Evolutionary conservation across 768 basidiomycete species (phyloP).

Genomic region (Leccinum barrowsii): DNA sequence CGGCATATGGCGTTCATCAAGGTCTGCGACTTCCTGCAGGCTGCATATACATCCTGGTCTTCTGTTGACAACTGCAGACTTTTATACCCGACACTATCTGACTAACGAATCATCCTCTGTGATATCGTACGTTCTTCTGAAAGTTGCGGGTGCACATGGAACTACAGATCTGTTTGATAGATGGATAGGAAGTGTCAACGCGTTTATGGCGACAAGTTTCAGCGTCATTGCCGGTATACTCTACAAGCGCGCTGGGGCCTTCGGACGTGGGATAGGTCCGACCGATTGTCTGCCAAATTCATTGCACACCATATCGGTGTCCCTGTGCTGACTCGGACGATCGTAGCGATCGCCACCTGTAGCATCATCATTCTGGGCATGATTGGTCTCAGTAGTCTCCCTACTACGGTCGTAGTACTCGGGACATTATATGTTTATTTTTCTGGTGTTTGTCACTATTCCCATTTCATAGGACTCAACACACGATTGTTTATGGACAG

Average conservation of each 20-base stretch:
- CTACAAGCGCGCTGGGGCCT: slow-evolving; percentile 18
- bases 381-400: slow-evolving; percentile 23
- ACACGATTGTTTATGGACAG: too few relatives aligned
- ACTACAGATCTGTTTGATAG: slow-evolving; percentile 13
- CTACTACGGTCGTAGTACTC: slow-evolving; percentile 37
- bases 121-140: too few relatives aligned
- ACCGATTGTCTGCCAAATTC: slow-evolving; percentile 40
- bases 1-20: slow-evolving; percentile 41
- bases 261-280: slow-evolving; percentile 34
- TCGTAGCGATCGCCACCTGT: slow-evolving; percentile 31
- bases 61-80: slow-evolving; percentile 26
- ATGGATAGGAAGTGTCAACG: slow-evolving; percentile 48
- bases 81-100: slow-evolving; percentile 36
- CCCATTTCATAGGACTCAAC: not conserved
- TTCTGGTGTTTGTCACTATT: slow-evolving; percentile 39
- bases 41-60: not conserved
- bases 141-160: not conserved
- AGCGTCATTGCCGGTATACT: slow-evolving; percentile 42
- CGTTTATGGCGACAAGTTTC: slow-evolving; percentile 29
- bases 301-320: slow-evolving; percentile 41
- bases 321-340: slow-evolving; percentile 40
- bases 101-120: slow-evolving; percentile 31
- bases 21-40: slow-evolving; percentile 12
- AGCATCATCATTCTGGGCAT: slow-evolving; percentile 38
- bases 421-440: slow-evolving; percentile 47